Percentiles rank a stretch among this genome's conserved stretches.
Evolutionary conservation across 2,329 filamentous ascomycete species (phyloP).

Genomic region (Hortaea werneckii): DNA sequence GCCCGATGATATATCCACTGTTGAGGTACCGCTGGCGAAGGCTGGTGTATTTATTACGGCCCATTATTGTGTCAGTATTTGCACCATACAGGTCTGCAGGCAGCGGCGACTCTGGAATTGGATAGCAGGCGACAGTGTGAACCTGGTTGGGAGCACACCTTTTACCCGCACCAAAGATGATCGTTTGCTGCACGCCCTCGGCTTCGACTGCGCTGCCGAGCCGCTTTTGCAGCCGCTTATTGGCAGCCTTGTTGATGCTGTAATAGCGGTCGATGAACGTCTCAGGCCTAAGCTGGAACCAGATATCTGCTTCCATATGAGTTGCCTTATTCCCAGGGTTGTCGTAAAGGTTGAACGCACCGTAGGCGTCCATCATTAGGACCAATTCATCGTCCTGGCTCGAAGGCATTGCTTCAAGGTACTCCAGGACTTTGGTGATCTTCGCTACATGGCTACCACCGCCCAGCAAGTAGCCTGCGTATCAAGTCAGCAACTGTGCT

Average conservation of each 20-base stretch:
- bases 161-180: slow-evolving; percentile 49
- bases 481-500: too few relatives aligned
- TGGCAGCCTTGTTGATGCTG: slow-evolving; percentile 13
- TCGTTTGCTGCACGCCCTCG: slow-evolving; percentile 38
- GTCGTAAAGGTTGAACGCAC: slow-evolving; percentile 1
- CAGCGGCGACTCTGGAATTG: slow-evolving; percentile 42
- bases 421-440: slow-evolving; percentile 11
- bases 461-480: neutral
- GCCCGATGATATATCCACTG: slow-evolving; percentile 17
- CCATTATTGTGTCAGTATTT: neutral
- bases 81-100: slow-evolving; percentile 10
- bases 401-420: slow-evolving; percentile 7
- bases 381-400: slow-evolving; percentile 14
- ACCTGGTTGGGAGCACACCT: slow-evolving; percentile 36
- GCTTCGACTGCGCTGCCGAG: slow-evolving; percentile 7
- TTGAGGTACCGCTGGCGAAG: slow-evolving; percentile 16
- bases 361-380: slow-evolving; percentile 18
- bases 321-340: neutral
- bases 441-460: slow-evolving; percentile 11
- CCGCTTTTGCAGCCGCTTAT: slow-evolving; percentile 38
- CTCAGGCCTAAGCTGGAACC: slow-evolving; percentile 17
- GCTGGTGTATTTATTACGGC: slow-evolving; percentile 5
- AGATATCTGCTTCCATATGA: slow-evolving; percentile 6
- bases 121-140: slow-evolving; percentile 36
- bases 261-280: slow-evolving; percentile 15